Percentiles rank a stretch among this genome's conserved stretches.
Conservation (phyloP, 1,284 basidiomycete species). For the Fomitopsis schrenkii region DNA sequence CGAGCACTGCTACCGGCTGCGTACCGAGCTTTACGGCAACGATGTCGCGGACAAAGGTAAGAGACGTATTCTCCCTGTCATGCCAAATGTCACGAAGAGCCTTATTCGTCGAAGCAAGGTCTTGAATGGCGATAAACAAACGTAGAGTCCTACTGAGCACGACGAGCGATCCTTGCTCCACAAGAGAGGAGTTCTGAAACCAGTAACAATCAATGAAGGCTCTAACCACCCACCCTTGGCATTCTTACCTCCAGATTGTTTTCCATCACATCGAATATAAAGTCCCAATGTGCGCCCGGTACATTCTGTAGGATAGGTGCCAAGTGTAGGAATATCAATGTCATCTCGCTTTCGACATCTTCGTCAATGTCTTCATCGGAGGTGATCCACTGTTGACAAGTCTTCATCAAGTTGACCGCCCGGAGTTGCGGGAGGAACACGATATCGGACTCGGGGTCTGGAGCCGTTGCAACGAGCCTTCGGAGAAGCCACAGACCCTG, state of each 20-base stretch:
- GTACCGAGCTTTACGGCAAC: slow-evolving; percentile 50
- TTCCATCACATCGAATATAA: slow-evolving; percentile 89
- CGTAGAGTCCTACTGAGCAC: slow-evolving; percentile 66
- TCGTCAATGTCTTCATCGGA: slow-evolving; percentile 74
- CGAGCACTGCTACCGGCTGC: slow-evolving; percentile 14
- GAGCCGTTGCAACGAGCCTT: slow-evolving; percentile 74
- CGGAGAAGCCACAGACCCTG: slow-evolving; percentile 71
- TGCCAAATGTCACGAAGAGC: slow-evolving; percentile 68
- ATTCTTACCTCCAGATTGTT: slow-evolving; percentile 77
- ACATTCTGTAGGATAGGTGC: slow-evolving; percentile 89
- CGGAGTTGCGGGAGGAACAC: slow-evolving; percentile 87
- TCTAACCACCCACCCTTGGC: not conserved
- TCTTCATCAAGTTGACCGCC: slow-evolving; percentile 87
- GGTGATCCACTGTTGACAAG: slow-evolving; percentile 80
- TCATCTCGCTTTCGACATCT: slow-evolving; percentile 75
- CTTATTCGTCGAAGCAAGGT: slow-evolving; percentile 73
- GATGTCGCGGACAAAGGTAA: slow-evolving; percentile 58
- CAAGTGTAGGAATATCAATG: slow-evolving; percentile 72
- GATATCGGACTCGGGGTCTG: slow-evolving; percentile 73
- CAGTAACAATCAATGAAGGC: not conserved
- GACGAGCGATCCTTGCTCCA: slow-evolving; percentile 56
- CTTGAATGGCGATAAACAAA: slow-evolving; percentile 68
- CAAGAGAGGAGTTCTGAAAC: slow-evolving; percentile 56
- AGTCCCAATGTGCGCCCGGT: slow-evolving; percentile 87
- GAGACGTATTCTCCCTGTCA: slow-evolving; percentile 47